phyloP scores from a whole-genome alignment of 371 early-diverging fungal species.

The Lichtheimia hyalospora region DNA sequence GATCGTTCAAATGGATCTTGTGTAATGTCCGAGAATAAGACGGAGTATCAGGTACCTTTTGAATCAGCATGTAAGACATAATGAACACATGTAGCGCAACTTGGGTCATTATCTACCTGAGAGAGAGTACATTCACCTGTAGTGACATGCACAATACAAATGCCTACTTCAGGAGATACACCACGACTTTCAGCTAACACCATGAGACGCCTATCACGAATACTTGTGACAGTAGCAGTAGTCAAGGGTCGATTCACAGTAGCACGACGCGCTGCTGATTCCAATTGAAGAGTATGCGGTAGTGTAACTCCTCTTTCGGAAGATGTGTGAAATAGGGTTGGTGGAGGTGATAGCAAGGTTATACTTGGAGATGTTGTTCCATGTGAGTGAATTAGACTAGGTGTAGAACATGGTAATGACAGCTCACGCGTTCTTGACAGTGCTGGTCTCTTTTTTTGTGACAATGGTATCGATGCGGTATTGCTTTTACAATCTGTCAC shows the following conservation, averaged over 20 bases:
- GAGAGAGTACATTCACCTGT: slow-evolving; percentile 63
- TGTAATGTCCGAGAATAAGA: slow-evolving; percentile 65
- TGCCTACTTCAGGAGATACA: slow-evolving; percentile 59
- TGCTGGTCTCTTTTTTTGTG: too few relatives aligned
- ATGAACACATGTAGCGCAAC: not conserved
- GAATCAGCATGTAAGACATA: not conserved
- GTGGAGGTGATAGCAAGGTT: not conserved
- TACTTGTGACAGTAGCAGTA: not conserved
- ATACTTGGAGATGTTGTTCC: too few relatives aligned
- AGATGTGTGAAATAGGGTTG: too few relatives aligned
- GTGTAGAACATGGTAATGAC: too few relatives aligned
- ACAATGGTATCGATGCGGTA: too few relatives aligned
- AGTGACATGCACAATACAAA: slow-evolving; percentile 61
- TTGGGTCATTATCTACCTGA: slow-evolving; percentile 41
- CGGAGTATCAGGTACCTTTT: slow-evolving; percentile 66
- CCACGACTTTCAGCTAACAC: slow-evolving; percentile 55
- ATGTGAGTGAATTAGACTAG: too few relatives aligned
- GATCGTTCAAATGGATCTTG: slow-evolving; percentile 58
- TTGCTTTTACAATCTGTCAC: too few relatives aligned
- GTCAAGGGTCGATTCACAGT: not conserved
- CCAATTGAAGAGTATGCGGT: not conserved
- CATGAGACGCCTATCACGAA: slow-evolving; percentile 22
- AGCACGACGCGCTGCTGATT: too few relatives aligned
- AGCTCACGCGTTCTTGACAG: too few relatives aligned
- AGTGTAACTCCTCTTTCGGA: too few relatives aligned